phyloP scores from a whole-genome alignment of 2,329 filamentous ascomycete species.

The Ophiostoma tasmaniense region DNA sequence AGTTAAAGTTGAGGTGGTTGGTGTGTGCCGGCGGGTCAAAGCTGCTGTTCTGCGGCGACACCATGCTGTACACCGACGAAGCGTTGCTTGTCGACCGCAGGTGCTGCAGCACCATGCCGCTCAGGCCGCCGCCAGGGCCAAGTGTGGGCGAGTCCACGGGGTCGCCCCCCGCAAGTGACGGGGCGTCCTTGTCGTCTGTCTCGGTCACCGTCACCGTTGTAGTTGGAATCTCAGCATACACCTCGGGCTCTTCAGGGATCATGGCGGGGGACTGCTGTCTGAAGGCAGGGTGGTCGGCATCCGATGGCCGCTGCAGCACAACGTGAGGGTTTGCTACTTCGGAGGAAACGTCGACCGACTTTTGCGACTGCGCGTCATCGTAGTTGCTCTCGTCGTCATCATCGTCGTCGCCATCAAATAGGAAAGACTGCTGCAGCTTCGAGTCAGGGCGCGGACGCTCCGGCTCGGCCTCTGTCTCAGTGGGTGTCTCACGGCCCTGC shows the following conservation, averaged over 20 bases:
- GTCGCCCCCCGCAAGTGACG: neutral
- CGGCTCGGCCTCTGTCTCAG: slow-evolving; percentile 28
- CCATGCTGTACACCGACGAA: slow-evolving; percentile 63
- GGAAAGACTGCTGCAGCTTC: slow-evolving; percentile 32
- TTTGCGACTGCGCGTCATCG: neutral
- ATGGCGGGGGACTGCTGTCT: slow-evolving; percentile 31
- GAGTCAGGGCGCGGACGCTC: slow-evolving; percentile 38
- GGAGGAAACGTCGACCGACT: neutral
- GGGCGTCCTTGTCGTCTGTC: neutral
- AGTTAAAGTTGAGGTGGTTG: neutral
- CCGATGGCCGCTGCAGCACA: slow-evolving; percentile 40
- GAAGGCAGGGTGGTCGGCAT: slow-evolving; percentile 48
- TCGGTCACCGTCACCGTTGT: slow-evolving; percentile 10
- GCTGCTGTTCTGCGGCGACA: slow-evolving; percentile 5
- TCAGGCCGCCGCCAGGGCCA: slow-evolving; percentile 61
- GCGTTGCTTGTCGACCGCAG: slow-evolving; percentile 70
- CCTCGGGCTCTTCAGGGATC: neutral
- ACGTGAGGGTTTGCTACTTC: slow-evolving; percentile 29
- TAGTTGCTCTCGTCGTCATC: slow-evolving; percentile 24
- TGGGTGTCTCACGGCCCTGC: slow-evolving; percentile 59
- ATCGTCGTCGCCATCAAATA: slow-evolving; percentile 33
- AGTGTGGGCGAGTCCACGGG: slow-evolving; percentile 69
- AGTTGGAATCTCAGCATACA: neutral
- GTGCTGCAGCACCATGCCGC: slow-evolving; percentile 76
- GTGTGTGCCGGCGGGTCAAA: neutral